Percentiles rank a stretch among this genome's conserved stretches.
Conservation (phyloP, 2,329 filamentous ascomycete genomes). For the Juglanconis juglandina region DNA sequence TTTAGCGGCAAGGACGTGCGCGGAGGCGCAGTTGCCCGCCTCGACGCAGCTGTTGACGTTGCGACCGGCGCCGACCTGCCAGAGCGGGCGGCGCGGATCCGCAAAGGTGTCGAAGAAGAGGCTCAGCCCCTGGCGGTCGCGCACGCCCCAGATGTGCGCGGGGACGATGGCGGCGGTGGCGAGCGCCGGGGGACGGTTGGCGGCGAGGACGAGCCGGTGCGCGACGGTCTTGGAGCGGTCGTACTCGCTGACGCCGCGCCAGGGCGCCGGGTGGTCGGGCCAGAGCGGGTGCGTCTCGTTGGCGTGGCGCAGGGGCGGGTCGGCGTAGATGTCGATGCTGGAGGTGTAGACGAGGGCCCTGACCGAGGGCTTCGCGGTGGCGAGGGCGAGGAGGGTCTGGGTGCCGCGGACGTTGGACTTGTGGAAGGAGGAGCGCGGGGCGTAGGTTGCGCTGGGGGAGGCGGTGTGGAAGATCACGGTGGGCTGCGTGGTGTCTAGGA, state of each 20-base stretch:
- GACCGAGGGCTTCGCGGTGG: constrained; percentile 20
- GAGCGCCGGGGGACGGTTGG: constrained; percentile 25
- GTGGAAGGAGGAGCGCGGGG: constrained; percentile 20
- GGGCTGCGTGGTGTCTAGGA: constrained; percentile 25
- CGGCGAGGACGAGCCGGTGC: constrained; percentile 27
- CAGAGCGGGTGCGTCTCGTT: constrained; percentile 25
- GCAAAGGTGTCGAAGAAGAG: constrained; percentile 22
- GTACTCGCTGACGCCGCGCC: constrained; percentile 21
- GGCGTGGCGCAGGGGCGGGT: constrained; percentile 23
- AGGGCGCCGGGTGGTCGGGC: constrained; percentile 6
- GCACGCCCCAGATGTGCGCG: constrained; percentile 32
- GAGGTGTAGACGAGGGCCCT: constrained; percentile 32
- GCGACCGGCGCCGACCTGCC: constrained; percentile 22
- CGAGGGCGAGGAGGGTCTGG: constrained; percentile 23
- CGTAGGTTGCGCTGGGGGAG: constrained; percentile 27
- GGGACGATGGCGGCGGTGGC: constrained; percentile 27
- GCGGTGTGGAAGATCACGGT: constrained; percentile 31
- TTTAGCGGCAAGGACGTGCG: constrained; percentile 28
- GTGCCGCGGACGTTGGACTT: constrained; percentile 32
- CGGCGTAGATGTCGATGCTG: constrained; percentile 26
- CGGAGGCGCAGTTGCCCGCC: constrained; percentile 24
- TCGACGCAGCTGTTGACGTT: constrained; percentile 29
- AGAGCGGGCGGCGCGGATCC: constrained; percentile 3
- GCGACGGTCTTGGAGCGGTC: constrained; percentile 32
- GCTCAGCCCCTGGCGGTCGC: constrained; percentile 26